Evolutionary conservation across 306 rosid species (phyloP), one percentile per base, ranked within the genome.

Genomic region (Quercus alba): DNA sequence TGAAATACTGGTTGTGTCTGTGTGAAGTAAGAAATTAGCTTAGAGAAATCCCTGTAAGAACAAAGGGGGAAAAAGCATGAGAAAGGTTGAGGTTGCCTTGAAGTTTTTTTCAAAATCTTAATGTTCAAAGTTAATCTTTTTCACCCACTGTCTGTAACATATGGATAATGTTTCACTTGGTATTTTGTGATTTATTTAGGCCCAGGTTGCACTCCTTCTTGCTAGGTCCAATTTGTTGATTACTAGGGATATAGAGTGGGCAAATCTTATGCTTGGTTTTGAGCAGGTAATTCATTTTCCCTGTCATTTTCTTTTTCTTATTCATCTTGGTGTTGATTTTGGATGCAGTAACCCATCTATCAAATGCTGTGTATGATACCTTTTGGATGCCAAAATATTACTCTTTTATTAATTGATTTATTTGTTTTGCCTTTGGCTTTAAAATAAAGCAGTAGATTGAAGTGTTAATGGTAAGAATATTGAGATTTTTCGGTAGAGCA

Each of bases 181-280:
- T 66, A 44, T 25, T 63, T 66, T 5, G 72, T 79, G 41, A 76
- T 75, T 81, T 41, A 41, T 41, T 71, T 79, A 95, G 99, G 93
- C 81, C 85, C 80, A 74, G 87, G 90, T 95, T 70, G 92, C 92
- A 35, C 97, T 95, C 69, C 93, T 33, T 33, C 38, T 93, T 87
- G 97, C 97, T 51, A 87, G 99, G 85, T 95, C 99, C 85, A 95
- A 91, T 87, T 82, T 95, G 89, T 90, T 95, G 64, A 88, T 95
- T 81, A 90, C 97, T 68, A 90, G 97, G 87, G 93, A 91, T 84
- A 89, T 93, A 21, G 99, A 95, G 87, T 95, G 99, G 99, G 99
- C 97, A 63, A 95, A 95, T 89, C 97, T 95, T 82, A 88, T 89
- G 3, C 66, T 93, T 78, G 99, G 99, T 69, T 94, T 93, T 82